Conservation (phyloP, 164 flowering plant species). For the Santalum album region DNA sequence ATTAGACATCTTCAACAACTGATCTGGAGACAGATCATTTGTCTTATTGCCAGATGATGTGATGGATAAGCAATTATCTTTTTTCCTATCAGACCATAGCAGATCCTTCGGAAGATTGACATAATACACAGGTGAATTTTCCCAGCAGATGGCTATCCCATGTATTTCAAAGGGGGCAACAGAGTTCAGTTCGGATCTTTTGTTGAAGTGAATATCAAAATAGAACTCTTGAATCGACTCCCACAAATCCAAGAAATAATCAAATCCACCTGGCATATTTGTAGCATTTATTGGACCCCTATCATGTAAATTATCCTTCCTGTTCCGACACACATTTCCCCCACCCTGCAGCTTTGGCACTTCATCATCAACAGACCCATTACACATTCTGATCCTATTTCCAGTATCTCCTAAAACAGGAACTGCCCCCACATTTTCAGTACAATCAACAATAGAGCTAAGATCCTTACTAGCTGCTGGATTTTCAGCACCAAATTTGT, state of each 20-base stretch:
- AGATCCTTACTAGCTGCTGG: constrained; percentile 9
- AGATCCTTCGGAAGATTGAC: constrained; percentile 71
- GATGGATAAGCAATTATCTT: constrained; percentile 9
- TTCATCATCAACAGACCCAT: constrained; percentile 11
- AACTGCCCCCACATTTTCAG: constrained; percentile 9
- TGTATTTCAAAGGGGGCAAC: constrained; percentile 63
- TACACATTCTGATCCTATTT: constrained; percentile 10
- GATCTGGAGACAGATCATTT: constrained; percentile 11
- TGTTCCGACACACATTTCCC: constrained; percentile 6
- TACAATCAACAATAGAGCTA: constrained; percentile 7
- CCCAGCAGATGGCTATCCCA: constrained; percentile 93
- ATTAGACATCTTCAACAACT: constrained; percentile 33
- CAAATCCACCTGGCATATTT: constrained; percentile 62
- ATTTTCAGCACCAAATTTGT: constrained; percentile 10
- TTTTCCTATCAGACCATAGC: constrained; percentile 19
- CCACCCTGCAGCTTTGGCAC: constrained; percentile 11
- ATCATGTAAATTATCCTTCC: constrained; percentile 13
- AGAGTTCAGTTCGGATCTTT: constrained; percentile 39
- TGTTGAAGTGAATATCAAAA: constrained; percentile 80
- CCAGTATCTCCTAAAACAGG: constrained; percentile 7
- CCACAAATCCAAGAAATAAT: constrained; percentile 80
- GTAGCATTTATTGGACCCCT: constrained; percentile 66
- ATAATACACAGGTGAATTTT: constrained; percentile 83
- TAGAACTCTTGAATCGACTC: constrained; percentile 53
- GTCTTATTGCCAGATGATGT: constrained; percentile 12